Conservation (phyloP, 805 yeast genomes). For the Clavispora asparagi region DNA sequence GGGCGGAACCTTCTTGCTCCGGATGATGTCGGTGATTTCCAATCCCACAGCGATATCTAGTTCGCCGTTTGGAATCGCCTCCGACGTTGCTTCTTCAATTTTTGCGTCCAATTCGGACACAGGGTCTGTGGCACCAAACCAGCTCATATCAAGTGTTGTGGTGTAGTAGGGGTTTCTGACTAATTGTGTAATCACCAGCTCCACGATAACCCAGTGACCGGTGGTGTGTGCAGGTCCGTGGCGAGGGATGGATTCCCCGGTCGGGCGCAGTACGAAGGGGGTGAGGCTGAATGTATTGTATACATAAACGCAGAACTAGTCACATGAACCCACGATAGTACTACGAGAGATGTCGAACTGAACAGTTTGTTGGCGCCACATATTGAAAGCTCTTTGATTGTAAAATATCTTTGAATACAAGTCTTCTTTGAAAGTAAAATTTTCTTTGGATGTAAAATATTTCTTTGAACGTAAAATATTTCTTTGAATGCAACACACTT, state of each 20-base stretch:
- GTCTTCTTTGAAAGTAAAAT: too few species aligned
- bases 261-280: too few species aligned
- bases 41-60: conserved; percentile 65
- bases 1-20: conserved; percentile 74
- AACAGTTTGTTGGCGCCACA: too few species aligned
- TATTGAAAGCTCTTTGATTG: too few species aligned
- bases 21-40: conserved; percentile 81
- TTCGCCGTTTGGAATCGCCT: conserved; percentile 89
- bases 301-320: too few species aligned
- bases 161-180: not conserved
- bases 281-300: too few species aligned
- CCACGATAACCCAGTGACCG: not conserved
- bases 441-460: too few species aligned
- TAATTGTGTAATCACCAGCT: not conserved
- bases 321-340: too few species aligned
- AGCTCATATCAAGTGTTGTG: conserved; percentile 36
- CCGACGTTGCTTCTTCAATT: conserved; percentile 76
- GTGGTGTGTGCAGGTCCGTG: conserved; percentile 1
- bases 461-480: too few species aligned
- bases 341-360: too few species aligned
- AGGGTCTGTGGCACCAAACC: conserved; percentile 41
- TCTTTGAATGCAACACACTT: too few species aligned
- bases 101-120: conserved; percentile 50
- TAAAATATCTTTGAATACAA: too few species aligned
- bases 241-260: not conserved